phyloP scores from a whole-genome alignment of 2,329 filamentous ascomycete species.

The Zymoseptoria pseudotritici region DNA sequence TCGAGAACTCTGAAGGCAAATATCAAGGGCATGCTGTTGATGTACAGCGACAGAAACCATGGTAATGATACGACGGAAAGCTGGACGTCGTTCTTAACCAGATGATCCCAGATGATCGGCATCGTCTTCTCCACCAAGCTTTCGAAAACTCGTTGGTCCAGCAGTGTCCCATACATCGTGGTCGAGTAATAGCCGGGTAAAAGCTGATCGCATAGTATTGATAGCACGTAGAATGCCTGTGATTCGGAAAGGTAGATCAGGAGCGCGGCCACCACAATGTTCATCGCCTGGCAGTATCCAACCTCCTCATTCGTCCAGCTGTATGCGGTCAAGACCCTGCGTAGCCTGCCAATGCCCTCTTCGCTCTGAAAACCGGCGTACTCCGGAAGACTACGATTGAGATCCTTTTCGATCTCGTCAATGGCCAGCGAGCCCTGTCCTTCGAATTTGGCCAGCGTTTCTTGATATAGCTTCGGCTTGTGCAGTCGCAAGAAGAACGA shows the following conservation, averaged over 20 bases:
- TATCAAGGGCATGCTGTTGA: constrained; percentile 98
- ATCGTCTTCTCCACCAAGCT: constrained; percentile 97
- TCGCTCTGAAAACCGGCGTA: constrained; percentile 96
- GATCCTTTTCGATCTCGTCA: constrained; percentile 97
- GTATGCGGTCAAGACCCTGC: constrained; percentile 89
- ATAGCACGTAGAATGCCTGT: constrained; percentile 92
- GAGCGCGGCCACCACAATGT: constrained; percentile 95
- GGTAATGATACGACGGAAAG: constrained; percentile 93
- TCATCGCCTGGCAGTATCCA: constrained; percentile 99
- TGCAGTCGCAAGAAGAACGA: constrained; percentile 83
- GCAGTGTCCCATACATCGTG: constrained; percentile 96
- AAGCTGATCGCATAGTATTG: constrained; percentile 82
- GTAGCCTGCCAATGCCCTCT: constrained; percentile 82
- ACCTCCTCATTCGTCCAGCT: constrained; percentile 95
- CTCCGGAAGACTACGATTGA: constrained; percentile 92
- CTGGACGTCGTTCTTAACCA: constrained; percentile 95
- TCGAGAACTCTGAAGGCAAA: constrained; percentile 96
- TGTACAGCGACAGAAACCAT: constrained; percentile 96
- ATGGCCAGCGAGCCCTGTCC: constrained; percentile 89
- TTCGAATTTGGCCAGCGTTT: constrained; percentile 75
- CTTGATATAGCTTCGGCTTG: constrained; percentile 72
- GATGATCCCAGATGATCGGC: constrained; percentile 95
- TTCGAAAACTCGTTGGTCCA: constrained; percentile 97
- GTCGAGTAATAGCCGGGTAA: constrained; percentile 96
- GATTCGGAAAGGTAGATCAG: constrained; percentile 96